Evolutionary conservation across 352 stramenopile genomes (phyloP).

Genomic region (Globisporangium yorkense): DNA sequence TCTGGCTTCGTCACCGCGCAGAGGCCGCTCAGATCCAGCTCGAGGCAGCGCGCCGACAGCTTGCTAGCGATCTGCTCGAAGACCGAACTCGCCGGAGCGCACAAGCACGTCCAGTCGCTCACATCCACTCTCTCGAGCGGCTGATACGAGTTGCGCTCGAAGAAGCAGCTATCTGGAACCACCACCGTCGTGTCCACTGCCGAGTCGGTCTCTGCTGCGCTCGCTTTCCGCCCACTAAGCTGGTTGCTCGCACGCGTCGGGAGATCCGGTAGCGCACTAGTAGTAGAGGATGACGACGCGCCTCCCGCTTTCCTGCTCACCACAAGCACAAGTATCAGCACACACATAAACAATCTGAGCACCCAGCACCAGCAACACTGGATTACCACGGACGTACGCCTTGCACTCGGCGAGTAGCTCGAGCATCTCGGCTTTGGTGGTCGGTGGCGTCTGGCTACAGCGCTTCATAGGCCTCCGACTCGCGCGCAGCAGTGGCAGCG

Average conservation of each 20-base stretch:
- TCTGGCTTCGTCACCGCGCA: slow-evolving; percentile 14
- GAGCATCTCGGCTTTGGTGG: slow-evolving; percentile 34
- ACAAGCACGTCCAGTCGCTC: slow-evolving; percentile 48
- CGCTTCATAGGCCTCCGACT: slow-evolving; percentile 6
- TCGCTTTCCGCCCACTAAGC: slow-evolving; percentile 21
- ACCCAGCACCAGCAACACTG: not conserved
- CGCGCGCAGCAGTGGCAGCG: slow-evolving; percentile 27
- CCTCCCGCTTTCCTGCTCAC: slow-evolving; percentile 13
- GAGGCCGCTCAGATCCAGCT: slow-evolving; percentile 44
- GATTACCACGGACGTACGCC: slow-evolving; percentile 21
- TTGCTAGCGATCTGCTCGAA: slow-evolving; percentile 33
- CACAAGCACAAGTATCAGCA: not conserved
- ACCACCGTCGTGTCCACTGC: not conserved
- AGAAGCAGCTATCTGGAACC: slow-evolving; percentile 53
- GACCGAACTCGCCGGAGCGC: slow-evolving; percentile 13
- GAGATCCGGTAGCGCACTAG: not conserved
- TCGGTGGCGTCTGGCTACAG: slow-evolving; percentile 1
- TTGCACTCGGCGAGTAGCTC: slow-evolving; percentile 40
- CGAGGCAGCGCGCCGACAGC: slow-evolving; percentile 34
- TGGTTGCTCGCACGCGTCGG: slow-evolving; percentile 23
- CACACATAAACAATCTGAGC: not conserved
- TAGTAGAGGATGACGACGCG: too few species aligned
- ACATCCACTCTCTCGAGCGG: slow-evolving; percentile 35
- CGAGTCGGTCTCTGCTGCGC: not conserved
- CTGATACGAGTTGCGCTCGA: slow-evolving; percentile 39